These are phyloP conservation scores for Clarireedia hainanense DNA, from an alignment of 2,329 filamentous ascomycete species.

Conservation along the genomic window DNA sequence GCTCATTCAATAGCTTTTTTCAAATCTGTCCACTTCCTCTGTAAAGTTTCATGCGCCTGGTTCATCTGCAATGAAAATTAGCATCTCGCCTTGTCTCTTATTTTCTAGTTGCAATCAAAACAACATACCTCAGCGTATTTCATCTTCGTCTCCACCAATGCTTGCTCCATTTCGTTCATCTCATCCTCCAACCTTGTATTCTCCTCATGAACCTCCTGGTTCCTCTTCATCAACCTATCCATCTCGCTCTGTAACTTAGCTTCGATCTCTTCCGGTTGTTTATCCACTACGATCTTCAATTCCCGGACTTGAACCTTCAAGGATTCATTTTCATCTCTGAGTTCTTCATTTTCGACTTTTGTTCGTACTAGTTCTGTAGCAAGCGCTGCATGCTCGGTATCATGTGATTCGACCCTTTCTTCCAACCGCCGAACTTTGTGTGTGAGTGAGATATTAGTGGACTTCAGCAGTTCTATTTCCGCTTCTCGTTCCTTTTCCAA, in stretches of 20 bases:
- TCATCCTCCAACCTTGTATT: slow-evolving; percentile 84
- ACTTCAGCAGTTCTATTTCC: slow-evolving; percentile 68
- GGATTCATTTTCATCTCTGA: slow-evolving; percentile 84
- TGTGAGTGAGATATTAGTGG: slow-evolving; percentile 59
- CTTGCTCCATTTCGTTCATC: slow-evolving; percentile 83
- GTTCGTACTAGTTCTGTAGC: slow-evolving; percentile 86
- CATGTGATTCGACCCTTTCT: slow-evolving; percentile 78
- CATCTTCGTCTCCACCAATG: slow-evolving; percentile 91
- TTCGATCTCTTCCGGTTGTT: slow-evolving; percentile 84
- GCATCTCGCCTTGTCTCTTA: slow-evolving; percentile 1
- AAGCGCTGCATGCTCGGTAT: slow-evolving; percentile 82
- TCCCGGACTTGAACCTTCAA: slow-evolving; percentile 79
- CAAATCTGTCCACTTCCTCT: slow-evolving; percentile 70
- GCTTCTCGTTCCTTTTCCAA: slow-evolving; percentile 72
- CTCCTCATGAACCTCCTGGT: slow-evolving; percentile 88
- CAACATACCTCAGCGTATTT: slow-evolving; percentile 82
- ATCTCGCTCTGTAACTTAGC: slow-evolving; percentile 74
- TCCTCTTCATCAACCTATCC: slow-evolving; percentile 85
- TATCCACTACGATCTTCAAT: slow-evolving; percentile 77
- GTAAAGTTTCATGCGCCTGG: slow-evolving; percentile 61
- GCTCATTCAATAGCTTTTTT: slow-evolving; percentile 35
- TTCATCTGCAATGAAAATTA: slow-evolving; percentile 48
- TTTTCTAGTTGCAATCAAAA: neutral
- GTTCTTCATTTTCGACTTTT: slow-evolving; percentile 87
- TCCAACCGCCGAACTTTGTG: slow-evolving; percentile 77